Evolutionary conservation across 2,329 filamentous ascomycete species (phyloP).

Genomic region (Lasiodiplodia gonubiensis): DNA sequence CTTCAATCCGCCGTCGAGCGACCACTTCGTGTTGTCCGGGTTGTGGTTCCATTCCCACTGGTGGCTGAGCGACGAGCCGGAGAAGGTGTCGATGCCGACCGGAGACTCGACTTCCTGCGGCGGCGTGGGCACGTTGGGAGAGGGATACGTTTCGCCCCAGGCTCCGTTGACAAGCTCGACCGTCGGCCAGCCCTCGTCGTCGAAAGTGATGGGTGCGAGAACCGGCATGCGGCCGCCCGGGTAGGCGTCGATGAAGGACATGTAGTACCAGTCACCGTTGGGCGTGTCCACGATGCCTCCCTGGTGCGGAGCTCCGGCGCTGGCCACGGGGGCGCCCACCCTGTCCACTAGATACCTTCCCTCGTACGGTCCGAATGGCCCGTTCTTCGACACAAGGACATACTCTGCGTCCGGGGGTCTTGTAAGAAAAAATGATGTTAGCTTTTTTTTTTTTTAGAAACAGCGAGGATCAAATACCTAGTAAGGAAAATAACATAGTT

Average conservation of each 20-base stretch:
- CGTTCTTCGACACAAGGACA: constrained; percentile 56
- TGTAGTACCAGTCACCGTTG: constrained; percentile 63
- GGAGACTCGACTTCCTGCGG: constrained; percentile 7
- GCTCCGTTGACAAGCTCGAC: constrained; percentile 51
- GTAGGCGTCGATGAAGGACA: constrained; percentile 62
- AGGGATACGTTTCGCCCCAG: constrained; percentile 56
- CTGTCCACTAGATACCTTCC: constrained; percentile 51
- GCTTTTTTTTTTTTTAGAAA: no score
- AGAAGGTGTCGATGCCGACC: constrained; percentile 55
- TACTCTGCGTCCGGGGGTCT: constrained; percentile 54
- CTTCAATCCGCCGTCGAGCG: constrained; percentile 50
- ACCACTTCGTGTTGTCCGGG: constrained; percentile 57
- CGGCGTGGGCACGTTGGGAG: constrained; percentile 40
- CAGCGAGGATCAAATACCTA: no score
- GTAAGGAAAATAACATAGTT: constrained; percentile 62
- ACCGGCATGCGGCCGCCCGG: constrained; percentile 64
- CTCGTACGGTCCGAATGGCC: constrained; percentile 60
- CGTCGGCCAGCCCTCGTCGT: constrained; percentile 58
- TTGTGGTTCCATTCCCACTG: constrained; percentile 70
- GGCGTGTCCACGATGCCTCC: constrained; percentile 61
- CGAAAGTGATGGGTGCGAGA: constrained; percentile 61
- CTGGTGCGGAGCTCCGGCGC: constrained; percentile 59
- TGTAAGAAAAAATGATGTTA: constrained; percentile 59
- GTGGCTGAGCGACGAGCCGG: constrained; percentile 48
- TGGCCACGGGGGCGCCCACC: constrained; percentile 52